Evolutionary conservation across 1,284 basidiomycete genomes (phyloP), one percentile per base, ranked within the genome.

Genomic region (Taiwanofungus camphoratus): DNA sequence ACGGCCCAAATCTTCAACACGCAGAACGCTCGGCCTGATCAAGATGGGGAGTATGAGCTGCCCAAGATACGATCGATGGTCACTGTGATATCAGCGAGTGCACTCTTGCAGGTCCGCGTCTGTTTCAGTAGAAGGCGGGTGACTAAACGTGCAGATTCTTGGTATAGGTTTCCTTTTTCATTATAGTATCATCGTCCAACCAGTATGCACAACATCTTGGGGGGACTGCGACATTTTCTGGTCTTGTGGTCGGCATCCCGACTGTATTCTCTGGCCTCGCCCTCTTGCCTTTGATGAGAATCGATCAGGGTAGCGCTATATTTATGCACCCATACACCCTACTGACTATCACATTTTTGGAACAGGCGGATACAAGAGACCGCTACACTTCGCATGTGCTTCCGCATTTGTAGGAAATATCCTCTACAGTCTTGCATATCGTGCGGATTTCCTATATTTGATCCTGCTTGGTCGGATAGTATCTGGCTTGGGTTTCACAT

Each of bases 191-290:
- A 1, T 80, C 83, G 0, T 76, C 80, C 1, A 77, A 73, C 54
- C 66, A 68, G 39, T 85, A 85, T 54, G 76, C 79, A 0, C 67
- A 76, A 46, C 67, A 75, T 52, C 63, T 86, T 3, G 82, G 82
- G 23, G 83, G 82, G 12, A 71, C 65, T 9, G 67, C 79, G 11
- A 80, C 77, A 0, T 86, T 86, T 55, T 77, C 80, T 24, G 83
- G 83, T 49, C 55, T 86, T 9, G 71, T 77, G 15, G 82, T 85
- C 46, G 83, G 83, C 53, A 82, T 86, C 24, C 78, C 78, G 1
- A 75, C 76, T 4, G 65, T 74, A 0, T 69, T 79, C 45, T 74
- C 78, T n/a, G 78, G 76, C 1, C 48, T 86, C 2, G 62, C 68
- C 0, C 65, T 86, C 7, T 57, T 83, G n/a, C 79, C 79, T 0